Conservation (phyloP, 352 stramenopile genomes). For the Pythium insidiosum region DNA sequence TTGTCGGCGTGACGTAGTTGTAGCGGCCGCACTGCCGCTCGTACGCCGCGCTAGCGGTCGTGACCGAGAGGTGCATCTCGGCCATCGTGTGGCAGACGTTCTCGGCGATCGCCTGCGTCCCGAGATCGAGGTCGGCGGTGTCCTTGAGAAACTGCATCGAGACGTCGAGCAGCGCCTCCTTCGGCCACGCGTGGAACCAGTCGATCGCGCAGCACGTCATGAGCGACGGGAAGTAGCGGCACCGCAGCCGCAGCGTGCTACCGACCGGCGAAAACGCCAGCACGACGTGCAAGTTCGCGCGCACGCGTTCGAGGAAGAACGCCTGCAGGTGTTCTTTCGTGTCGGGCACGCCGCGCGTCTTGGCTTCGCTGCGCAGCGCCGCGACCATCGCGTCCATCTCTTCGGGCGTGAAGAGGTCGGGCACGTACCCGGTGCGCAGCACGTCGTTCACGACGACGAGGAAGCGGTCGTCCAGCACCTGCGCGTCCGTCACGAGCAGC, state of each 20-base stretch:
- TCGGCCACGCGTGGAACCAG: slow-evolving; percentile 90
- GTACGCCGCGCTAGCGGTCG: slow-evolving; percentile 62
- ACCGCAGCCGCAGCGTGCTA: slow-evolving; percentile 55
- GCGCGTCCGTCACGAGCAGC: slow-evolving; percentile 85
- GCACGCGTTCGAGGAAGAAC: slow-evolving; percentile 87
- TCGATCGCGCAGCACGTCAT: slow-evolving; percentile 70
- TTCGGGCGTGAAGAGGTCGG: slow-evolving; percentile 81
- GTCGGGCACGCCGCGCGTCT: slow-evolving; percentile 78
- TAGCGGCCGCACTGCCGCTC: slow-evolving; percentile 63
- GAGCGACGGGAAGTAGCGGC: slow-evolving; percentile 73
- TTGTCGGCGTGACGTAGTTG: slow-evolving; percentile 92
- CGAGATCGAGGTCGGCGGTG: slow-evolving; percentile 56
- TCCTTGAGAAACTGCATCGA: slow-evolving; percentile 80
- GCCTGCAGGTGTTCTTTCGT: slow-evolving; percentile 86
- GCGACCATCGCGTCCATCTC: slow-evolving; percentile 85
- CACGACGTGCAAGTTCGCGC: slow-evolving; percentile 82
- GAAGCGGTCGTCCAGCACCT: slow-evolving; percentile 80
- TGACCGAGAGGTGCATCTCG: slow-evolving; percentile 88
- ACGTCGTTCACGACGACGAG: slow-evolving; percentile 85
- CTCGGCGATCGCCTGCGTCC: slow-evolving; percentile 68
- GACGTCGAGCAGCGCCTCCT: slow-evolving; percentile 83
- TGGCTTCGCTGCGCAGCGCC: slow-evolving; percentile 73
- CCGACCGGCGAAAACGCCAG: slow-evolving; percentile 85
- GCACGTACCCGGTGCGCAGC: slow-evolving; percentile 63
- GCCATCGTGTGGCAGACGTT: slow-evolving; percentile 92